Base-by-base conservation (phyloP, 148 eudicot genomes). In the Agrostemma githago region DNA sequence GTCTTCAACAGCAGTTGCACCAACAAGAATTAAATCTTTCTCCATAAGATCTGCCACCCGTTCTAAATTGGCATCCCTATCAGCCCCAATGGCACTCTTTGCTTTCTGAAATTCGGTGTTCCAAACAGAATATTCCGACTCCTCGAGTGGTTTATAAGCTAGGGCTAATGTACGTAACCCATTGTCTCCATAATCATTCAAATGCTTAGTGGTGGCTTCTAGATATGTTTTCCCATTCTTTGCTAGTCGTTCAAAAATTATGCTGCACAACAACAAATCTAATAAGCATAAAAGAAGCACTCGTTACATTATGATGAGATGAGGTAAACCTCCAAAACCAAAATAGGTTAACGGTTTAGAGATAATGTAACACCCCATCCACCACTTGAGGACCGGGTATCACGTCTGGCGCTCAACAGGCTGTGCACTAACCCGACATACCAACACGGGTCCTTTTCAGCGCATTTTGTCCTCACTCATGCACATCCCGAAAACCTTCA, bases 1-100 rank as follows among this genome's bases (percentile, higher is more conserved):
- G 82, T 94, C 98, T 79, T 94, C 98, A 12, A 94, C 94, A 53
- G 98, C 98, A 57, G 98, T 94, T 62, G 97, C 98, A 65, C 98
- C 97, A 34, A 94, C 88, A 77, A 94, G 98, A 74, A 94, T 87
- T 64, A 94, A 82, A 65, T 94, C 97, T 83, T 67, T 94, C 76
- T 94, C 98, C 88, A 94, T 91, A 83, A 77, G 53, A 76, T 94
- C 93, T 61, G 97, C 85, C 42, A 86, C 62, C 71, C 80, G 85
- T 62, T 94, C 98, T 43, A 91, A 88, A 86, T 78, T 86, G 59
- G 83, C 83, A 16, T 89, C 96, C 69, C 98, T 78, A 78, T 91
- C 91, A 77, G 87, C 85, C 62, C 87, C 84, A 74, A 94, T 87
- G 40, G 96, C 79, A 72, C 87, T 87, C 79, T 85, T 89, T 17